Percentiles rank a stretch among this genome's conserved stretches.
These are phyloP conservation scores for Dactylellina leptospora DNA, from an alignment of 2,329 filamentous ascomycete genomes.

Conservation along the genomic window DNA sequence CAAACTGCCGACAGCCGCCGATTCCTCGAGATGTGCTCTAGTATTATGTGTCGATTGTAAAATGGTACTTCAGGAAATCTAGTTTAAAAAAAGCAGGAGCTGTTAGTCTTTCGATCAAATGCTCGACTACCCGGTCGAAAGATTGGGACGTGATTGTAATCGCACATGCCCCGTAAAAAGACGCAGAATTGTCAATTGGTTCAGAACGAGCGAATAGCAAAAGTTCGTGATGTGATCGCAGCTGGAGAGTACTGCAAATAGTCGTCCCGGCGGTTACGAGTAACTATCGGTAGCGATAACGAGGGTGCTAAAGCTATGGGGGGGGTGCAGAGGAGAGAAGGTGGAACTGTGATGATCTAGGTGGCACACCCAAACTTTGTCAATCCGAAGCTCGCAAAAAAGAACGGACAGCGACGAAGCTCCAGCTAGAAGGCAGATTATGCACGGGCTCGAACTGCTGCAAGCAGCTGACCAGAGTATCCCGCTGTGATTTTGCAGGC, in stretches of 20 bases:
- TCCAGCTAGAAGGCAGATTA: constrained; percentile 18
- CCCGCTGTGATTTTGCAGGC: constrained; percentile 41
- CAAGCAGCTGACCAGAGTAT: constrained; percentile 36
- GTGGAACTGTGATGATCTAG: constrained; percentile 9
- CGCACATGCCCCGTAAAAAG: constrained; percentile 3
- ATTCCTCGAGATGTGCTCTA: neutral
- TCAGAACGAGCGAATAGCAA: constrained; percentile 4
- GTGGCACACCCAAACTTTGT: constrained; percentile 34
- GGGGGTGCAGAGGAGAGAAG: constrained; percentile 2
- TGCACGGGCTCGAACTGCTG: constrained; percentile 36
- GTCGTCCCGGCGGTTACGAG: no score
- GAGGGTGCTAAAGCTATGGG: neutral
- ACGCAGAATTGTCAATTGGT: constrained; percentile 17
- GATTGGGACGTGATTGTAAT: no score
- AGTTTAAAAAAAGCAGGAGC: no score
- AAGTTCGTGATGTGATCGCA: no score
- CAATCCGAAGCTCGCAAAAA: constrained; percentile 23
- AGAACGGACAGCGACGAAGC: constrained; percentile 20
- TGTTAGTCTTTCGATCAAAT: no score
- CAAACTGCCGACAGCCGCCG: constrained; percentile 33
- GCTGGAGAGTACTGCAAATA: no score
- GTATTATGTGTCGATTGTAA: no score
- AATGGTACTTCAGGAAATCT: no score
- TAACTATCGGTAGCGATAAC: neutral
- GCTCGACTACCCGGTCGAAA: no score